Evolutionary conservation across 108 stramenopile species (phyloP), one percentile per base, ranked within the genome.

Genomic region (Pseudonitzschia multistriata): DNA sequence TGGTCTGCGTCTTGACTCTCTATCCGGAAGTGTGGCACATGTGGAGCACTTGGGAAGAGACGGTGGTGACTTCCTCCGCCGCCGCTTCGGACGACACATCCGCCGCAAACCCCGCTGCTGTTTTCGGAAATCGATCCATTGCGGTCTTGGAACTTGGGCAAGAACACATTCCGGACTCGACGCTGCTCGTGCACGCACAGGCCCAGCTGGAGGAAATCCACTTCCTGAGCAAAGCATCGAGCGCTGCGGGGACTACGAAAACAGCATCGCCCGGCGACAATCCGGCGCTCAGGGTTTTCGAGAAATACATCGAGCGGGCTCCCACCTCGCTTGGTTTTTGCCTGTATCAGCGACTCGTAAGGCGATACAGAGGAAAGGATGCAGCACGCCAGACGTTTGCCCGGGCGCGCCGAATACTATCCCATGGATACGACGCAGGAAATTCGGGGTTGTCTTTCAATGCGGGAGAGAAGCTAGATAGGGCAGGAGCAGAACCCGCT

Each of bases 11-110:
- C 3, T 81, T 92, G 67, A 85, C 87, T 35, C 70, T 87, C 28
- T 86, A 90, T 72, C 86, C 89, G 19, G 94, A 95, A 69, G 83
- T 83, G 25, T 95, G 94, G 94, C 85, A 88, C 37, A 90, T 88
- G 79, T 95, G 94, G 94, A 82, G 86, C 70, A 83, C 78, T 69
- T 95, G 90, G 89, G 94, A 95, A 55, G 71, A 67, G 31, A 66
- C 68, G 21, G 40, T 49, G 29, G 19, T 50, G 28, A 49, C 55
- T 76, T 42, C 82, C 79, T 54, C 67, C 73, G 53, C 71, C 53
- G 31, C 34, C 31, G 72, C 80, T 1, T 40, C 67, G 35, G 22
- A 17, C 2, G 33, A 33, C 31, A 14, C 7, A 3, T 6, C 57
- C 3, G 24, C 57, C 28, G 31, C 7, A 35, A 35, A 33, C 17